Evolutionary conservation across 2,329 filamentous ascomycete species (phyloP), one percentile per base, ranked within the genome.

Genomic region (Blastomyces gilchristii): DNA sequence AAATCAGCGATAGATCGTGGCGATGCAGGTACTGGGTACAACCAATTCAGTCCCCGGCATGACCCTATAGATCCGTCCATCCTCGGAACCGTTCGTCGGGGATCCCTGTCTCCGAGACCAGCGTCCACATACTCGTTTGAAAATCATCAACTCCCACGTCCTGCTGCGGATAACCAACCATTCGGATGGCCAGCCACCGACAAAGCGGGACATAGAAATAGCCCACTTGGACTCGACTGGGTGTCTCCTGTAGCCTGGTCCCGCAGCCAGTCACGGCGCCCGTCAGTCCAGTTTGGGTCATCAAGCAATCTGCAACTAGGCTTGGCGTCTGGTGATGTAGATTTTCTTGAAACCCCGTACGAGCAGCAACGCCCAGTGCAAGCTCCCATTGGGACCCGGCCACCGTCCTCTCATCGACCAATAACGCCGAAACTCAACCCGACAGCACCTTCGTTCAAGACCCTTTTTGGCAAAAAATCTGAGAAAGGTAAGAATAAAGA

Each of bases 401-500:
- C 88, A 73, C 73, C 82, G 70, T 79, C 80, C 57, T 79, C 80
- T 70, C 78, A 87, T 71, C 74, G 86, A 74, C 77, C 76, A 61
- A 71, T 80, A 50, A 79, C 86, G 75, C 69, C 85, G 57, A 82
- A 83, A 68, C 81, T 97, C 37, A 97, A 99, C 70, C 94, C 94
- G 8, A 85, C 90, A 7, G 94, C 93, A 0, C 92, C 92, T 9
- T 90, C 88, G 0, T 97, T 97, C 73, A 93, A 88, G 75, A 87
- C 83, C 11, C 83, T 86, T 47, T 84, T 94, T 64, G 84, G 86
- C 69, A 76, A 75, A 68, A 78, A 75, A 60, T 76, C 77, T 47
- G 77, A 79, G 43, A 74, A 72, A 63, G 68, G 65, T 16, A 74
- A 73, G 50, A 69, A 70, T 34, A 65, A 65, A 61, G 67, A 68